phyloP scores from a whole-genome alignment of 2,329 filamentous ascomycete species.

The Talaromyces albobiverticillius region DNA sequence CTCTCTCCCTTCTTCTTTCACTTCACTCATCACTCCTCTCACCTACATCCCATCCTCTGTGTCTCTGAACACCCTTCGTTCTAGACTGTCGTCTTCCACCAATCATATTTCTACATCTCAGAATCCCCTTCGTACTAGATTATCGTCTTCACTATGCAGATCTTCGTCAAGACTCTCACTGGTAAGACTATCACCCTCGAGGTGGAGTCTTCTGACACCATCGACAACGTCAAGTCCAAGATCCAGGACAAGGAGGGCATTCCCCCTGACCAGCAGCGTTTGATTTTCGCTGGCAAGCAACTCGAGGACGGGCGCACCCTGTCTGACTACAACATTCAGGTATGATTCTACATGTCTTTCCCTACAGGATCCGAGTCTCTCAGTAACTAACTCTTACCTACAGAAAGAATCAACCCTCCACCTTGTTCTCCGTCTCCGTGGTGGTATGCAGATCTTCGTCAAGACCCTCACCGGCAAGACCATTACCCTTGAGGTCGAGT shows the following conservation, averaged over 20 bases:
- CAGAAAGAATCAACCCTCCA: constrained; percentile 67
- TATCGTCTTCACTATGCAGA: constrained; percentile 69
- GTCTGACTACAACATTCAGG: constrained; percentile 53
- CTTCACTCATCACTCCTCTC: constrained; percentile 9
- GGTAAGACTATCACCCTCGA: constrained; percentile 56
- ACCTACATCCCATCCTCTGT: constrained; percentile 6
- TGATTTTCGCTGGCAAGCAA: constrained; percentile 59
- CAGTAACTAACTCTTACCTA: constrained; percentile 1
- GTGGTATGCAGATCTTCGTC: constrained; percentile 65
- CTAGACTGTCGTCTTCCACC: no score
- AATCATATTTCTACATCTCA: no score
- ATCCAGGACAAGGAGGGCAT: constrained; percentile 61
- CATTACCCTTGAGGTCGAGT: constrained; percentile 60
- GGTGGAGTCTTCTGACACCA: constrained; percentile 48
- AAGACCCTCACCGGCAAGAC: constrained; percentile 96
- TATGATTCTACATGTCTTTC: background rate
- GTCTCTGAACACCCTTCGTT: no score
- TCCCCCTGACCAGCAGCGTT: constrained; percentile 56
- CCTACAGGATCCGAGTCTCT: no score
- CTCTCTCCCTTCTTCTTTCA: constrained; percentile 12
- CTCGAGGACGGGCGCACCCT: constrained; percentile 57
- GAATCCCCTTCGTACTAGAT: no score
- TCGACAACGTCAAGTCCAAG: constrained; percentile 59
- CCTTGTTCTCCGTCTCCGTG: constrained; percentile 70
- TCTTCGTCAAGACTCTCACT: constrained; percentile 91